Conservation (phyloP, 306 rosid genomes). For the Delonix regia region DNA sequence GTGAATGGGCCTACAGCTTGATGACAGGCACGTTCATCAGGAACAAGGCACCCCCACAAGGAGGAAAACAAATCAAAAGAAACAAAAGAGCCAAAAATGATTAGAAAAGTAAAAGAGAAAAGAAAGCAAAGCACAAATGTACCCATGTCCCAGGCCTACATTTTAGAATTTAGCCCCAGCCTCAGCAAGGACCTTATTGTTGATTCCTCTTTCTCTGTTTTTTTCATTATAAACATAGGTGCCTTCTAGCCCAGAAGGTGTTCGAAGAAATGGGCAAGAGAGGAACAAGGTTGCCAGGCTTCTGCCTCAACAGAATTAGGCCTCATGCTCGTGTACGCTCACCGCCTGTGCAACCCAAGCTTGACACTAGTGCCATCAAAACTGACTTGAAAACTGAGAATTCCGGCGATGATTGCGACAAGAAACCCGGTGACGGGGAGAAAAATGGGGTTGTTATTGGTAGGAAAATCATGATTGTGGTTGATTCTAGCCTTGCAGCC, state of each 20-base stretch:
- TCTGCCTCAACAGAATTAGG: constrained; percentile 85
- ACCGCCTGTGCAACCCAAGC: constrained; percentile 63
- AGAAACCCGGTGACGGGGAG: constrained; percentile 40
- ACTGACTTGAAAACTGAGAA: constrained; percentile 33
- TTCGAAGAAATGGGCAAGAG: constrained; percentile 71
- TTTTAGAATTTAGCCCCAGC: constrained; percentile 39
- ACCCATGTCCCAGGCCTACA: constrained; percentile 46
- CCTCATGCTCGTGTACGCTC: constrained; percentile 86
- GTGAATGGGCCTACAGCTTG: constrained; percentile 67
- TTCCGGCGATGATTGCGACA: constrained; percentile 31
- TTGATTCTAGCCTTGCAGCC: constrained; percentile 89
- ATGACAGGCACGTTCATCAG: constrained; percentile 75
- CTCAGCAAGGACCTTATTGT: constrained; percentile 25
- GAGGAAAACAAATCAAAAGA: constrained; percentile 34
- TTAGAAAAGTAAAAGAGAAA: constrained; percentile 46
- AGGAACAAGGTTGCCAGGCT: constrained; percentile 71
- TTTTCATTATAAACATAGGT: constrained; percentile 45
- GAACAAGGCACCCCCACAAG: constrained; percentile 51
- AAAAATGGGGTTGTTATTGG: constrained; percentile 51
- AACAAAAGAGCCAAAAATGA: constrained; percentile 42
- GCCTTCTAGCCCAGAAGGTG: constrained; percentile 18
- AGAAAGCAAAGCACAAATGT: constrained; percentile 46
- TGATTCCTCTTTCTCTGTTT: constrained; percentile 28
- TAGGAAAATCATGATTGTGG: constrained; percentile 87
- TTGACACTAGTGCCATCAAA: constrained; percentile 33